Conservation (phyloP, 306 rosid species). For the Vigna radiata region DNA sequence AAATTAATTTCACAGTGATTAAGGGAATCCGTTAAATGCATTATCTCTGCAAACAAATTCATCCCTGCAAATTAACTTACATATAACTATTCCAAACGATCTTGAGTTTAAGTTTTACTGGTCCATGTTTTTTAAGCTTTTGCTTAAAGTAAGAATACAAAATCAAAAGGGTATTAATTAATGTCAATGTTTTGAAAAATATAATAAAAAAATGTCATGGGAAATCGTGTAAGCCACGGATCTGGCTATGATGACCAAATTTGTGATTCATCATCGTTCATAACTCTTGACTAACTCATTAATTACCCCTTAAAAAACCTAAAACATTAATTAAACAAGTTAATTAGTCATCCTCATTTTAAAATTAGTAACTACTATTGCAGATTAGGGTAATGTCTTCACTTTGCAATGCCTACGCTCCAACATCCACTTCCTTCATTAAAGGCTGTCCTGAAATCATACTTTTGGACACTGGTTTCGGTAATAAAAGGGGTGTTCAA, state of each 20-base stretch:
- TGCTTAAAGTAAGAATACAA: conserved; percentile 37
- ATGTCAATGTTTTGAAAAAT: not conserved
- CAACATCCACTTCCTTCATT: not conserved
- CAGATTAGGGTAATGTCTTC: conserved; percentile 32
- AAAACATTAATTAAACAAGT: not conserved
- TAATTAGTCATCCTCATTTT: conserved; percentile 12
- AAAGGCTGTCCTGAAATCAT: not conserved
- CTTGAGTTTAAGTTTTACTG: not conserved
- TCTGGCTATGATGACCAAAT: conserved; percentile 43
- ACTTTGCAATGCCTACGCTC: conserved; percentile 49
- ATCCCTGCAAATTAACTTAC: no score
- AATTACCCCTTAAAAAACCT: not conserved
- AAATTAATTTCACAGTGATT: no score
- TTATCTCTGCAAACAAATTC: no score
- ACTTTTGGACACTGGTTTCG: not conserved
- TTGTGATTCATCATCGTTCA: conserved; percentile 28
- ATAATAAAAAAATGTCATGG: conserved; percentile 39
- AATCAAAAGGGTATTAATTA: conserved; percentile 13
- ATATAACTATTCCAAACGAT: no score
- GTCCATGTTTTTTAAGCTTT: conserved; percentile 30
- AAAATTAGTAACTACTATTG: conserved; percentile 33
- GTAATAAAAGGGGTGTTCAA: not conserved
- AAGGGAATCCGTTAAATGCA: no score
- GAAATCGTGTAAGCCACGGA: conserved; percentile 46
- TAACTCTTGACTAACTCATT: conserved; percentile 4